Conservation (phyloP, 805 yeast species). For the Jamesozyma hellenica region DNA sequence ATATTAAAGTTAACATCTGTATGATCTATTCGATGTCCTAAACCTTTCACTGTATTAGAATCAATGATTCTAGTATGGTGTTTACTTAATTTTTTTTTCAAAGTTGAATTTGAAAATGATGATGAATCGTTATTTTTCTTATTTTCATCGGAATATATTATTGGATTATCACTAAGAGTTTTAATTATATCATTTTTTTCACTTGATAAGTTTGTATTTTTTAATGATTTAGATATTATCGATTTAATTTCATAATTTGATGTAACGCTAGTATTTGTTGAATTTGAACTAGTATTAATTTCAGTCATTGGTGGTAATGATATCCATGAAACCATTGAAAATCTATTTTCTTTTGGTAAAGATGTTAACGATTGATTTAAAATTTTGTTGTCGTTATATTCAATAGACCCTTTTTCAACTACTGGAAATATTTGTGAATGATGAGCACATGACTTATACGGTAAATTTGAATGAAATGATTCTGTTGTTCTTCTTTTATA, state of each 20-base stretch:
- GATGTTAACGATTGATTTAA: conserved; percentile 1
- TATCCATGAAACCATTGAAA: not conserved
- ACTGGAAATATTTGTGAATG: conserved; percentile 8
- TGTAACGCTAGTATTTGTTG: conserved; percentile 1
- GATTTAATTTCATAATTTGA: not conserved
- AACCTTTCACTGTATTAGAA: conserved; percentile 1
- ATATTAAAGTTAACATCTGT: conserved; percentile 87
- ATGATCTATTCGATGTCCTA: conserved; percentile 75
- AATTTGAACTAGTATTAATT: not conserved
- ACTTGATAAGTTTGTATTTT: not conserved
- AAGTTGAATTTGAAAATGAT: too few species aligned
- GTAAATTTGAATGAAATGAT: conserved; percentile 1
- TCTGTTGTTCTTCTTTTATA: conserved; percentile 1
- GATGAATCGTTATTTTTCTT: not conserved
- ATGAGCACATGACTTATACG: conserved; percentile 2
- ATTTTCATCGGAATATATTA: too few species aligned
- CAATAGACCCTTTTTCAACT: not conserved
- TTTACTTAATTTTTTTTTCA: not conserved
- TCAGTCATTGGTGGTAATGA: conserved; percentile 5
- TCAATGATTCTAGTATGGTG: conserved; percentile 1
- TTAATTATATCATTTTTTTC: not conserved
- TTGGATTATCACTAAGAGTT: not conserved
- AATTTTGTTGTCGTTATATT: not conserved
- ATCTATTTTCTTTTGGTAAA: conserved; percentile 3
- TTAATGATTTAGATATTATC: too few species aligned